phyloP scores from a whole-genome alignment of 2,329 filamentous ascomycete species.

The Colletotrichum chrysophilum region DNA sequence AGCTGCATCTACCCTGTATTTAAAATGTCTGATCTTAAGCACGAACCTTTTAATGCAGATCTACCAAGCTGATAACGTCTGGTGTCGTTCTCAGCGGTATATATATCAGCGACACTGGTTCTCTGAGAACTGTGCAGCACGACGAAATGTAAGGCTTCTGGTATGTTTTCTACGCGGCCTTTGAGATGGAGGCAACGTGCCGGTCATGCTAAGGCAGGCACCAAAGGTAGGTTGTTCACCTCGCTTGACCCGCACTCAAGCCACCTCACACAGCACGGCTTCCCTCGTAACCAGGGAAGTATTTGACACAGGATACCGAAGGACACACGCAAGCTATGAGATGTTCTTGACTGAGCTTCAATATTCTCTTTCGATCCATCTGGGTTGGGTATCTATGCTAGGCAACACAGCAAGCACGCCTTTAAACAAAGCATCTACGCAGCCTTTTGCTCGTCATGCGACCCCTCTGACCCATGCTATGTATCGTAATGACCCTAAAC shows the following conservation, averaged over 20 bases:
- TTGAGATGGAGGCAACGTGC: background rate
- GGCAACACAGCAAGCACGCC: background rate
- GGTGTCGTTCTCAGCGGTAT: accelerated
- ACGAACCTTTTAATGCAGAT: background rate
- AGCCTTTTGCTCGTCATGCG: background rate
- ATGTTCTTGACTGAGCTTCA: background rate
- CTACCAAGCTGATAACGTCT: background rate
- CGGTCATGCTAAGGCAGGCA: background rate
- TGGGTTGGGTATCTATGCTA: background rate
- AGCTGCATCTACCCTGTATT: background rate
- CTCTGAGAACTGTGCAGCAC: background rate
- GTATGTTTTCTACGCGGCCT: background rate
- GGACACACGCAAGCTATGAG: background rate
- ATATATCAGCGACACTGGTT: background rate
- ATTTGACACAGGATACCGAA: background rate
- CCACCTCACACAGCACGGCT: background rate
- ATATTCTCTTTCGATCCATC: background rate
- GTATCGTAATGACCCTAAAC: background rate
- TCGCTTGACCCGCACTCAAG: background rate
- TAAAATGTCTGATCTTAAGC: background rate
- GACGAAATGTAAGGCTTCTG: background rate
- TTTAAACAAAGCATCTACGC: background rate
- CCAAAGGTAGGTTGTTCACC: background rate
- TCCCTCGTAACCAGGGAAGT: background rate
- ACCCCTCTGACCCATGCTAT: background rate